Evolutionary conservation across 306 rosid genomes (phyloP), one percentile per base, ranked within the genome.

Genomic region (Ammopiptanthus mongolicus): DNA sequence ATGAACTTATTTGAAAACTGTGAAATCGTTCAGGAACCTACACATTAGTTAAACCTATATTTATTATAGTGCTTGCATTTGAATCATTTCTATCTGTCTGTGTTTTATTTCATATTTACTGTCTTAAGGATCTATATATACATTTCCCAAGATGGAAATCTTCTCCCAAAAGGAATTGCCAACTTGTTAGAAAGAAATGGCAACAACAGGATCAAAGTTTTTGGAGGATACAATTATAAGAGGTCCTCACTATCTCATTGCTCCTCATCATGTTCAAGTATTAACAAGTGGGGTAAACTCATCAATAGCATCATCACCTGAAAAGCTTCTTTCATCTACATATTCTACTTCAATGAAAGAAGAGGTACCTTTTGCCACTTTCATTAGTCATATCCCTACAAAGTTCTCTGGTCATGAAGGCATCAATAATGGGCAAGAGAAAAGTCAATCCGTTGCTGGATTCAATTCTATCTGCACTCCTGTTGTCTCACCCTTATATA

Each of bases 141-240:
- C 80, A 47, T 81, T 85, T 74, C 91, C 92, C 69, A 80, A 85
- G 84, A 83, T 84, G 77, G 90, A 85, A 84, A 82, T 48, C 88
- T 84, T 86, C 71, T 75, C 74, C 65, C 87, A 65, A 63, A 86
- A 82, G 81, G 75, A 84, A 47, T 73, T 87, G 62, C 79, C 88
- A 51, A 80, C 85, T 81, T 83, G 81, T 88, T 81, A 84, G 66
- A 83, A 82, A 73, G 85, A 84, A 84, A 81, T 78, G 69, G 75
- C 87, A 80, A 73, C 87, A 80, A 69, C 58, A 53, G 84, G 81
- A 79, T 85, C 96, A 50, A 85, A 80, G 74, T 78, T 74, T 74
- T 84, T 79, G 74, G 78, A 75, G 34, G 83, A 84, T 87, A 80
- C 89, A 75, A 71, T 61, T 47, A 81, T 79, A 21, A 72, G 83